Percentiles rank a stretch among this genome's conserved stretches.
Conservation (phyloP, 78 protist species). For the Cavenderia fasciculata region DNA sequence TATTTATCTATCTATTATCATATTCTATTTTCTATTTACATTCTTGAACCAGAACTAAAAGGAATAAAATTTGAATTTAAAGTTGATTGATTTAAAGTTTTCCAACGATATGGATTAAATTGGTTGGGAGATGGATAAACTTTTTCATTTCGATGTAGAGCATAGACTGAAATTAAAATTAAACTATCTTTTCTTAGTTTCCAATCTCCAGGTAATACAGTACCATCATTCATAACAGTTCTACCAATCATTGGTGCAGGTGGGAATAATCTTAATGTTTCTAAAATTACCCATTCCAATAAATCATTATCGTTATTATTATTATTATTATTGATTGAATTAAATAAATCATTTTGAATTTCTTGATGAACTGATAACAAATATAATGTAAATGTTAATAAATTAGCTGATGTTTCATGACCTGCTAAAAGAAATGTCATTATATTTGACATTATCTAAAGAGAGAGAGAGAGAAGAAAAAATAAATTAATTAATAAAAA, state of each 20-base stretch:
- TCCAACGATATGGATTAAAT: slow-evolving; percentile 49
- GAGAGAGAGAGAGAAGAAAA: neutral
- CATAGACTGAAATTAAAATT: slow-evolving; percentile 53
- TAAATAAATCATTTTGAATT: slow-evolving; percentile 36
- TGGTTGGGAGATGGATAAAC: slow-evolving; percentile 12
- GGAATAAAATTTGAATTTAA: neutral
- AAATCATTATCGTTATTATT: neutral
- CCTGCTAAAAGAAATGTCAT: slow-evolving; percentile 69
- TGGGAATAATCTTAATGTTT: slow-evolving; percentile 63
- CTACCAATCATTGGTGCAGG: slow-evolving; percentile 75
- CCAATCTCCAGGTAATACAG: neutral
- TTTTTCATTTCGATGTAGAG: slow-evolving; percentile 29
- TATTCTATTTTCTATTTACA: no score
- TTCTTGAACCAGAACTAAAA: no score
- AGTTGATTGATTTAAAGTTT: neutral
- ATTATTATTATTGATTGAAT: neutral
- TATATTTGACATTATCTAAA: slow-evolving; percentile 50
- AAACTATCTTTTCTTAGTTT: neutral
- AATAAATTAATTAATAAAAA: neutral
- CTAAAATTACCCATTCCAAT: slow-evolving; percentile 43
- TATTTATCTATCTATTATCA: no score
- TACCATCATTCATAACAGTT: neutral
- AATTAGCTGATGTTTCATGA: slow-evolving; percentile 66
- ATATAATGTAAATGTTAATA: slow-evolving; percentile 39
- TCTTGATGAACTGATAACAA: slow-evolving; percentile 26